Evolutionary conservation across 2,329 filamentous ascomycete genomes (phyloP).

Genomic region (Penicillium crustosum): DNA sequence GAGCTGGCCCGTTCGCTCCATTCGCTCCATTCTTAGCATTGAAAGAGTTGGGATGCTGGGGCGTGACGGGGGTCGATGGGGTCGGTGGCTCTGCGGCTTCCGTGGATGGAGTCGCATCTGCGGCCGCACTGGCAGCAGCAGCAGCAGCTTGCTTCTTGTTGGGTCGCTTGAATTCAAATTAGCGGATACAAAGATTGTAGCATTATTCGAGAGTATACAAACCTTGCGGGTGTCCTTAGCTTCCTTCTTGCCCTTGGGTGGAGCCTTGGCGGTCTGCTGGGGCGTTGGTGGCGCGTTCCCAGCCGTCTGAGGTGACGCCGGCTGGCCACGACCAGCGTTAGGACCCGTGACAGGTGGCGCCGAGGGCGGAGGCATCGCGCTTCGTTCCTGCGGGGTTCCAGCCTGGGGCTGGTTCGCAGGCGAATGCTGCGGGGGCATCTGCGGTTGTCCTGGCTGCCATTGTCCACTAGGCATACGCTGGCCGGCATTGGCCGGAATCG

Average conservation of each 20-base stretch:
- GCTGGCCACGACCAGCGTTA: conserved; percentile 43
- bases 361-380: conserved; percentile 53
- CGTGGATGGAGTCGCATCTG: conserved; percentile 46
- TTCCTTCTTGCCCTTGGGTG: conserved; percentile 60
- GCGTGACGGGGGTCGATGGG: conserved; percentile 51
- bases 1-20: conserved; percentile 37
- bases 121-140: conserved; percentile 39
- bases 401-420: conserved; percentile 46
- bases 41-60: conserved; percentile 48
- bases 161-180: conserved; percentile 37
- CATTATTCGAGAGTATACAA: conserved; percentile 18
- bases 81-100: conserved; percentile 50
- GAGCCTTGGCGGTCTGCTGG: conserved; percentile 58
- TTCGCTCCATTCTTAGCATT: conserved; percentile 42
- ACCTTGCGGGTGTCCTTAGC: conserved; percentile 57
- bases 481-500: conserved; percentile 41
- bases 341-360: conserved; percentile 43
- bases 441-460: conserved; percentile 46
- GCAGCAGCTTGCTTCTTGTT: conserved; percentile 45
- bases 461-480: conserved; percentile 43
- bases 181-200: not conserved
- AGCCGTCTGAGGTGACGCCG: conserved; percentile 47
- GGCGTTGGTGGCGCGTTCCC: conserved; percentile 60
- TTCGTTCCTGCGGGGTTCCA: conserved; percentile 59
- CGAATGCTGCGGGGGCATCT: conserved; percentile 50